These are phyloP conservation scores for Colletotrichum paranaense DNA, from an alignment of 2,329 filamentous ascomycete species.

Conservation along the genomic window DNA sequence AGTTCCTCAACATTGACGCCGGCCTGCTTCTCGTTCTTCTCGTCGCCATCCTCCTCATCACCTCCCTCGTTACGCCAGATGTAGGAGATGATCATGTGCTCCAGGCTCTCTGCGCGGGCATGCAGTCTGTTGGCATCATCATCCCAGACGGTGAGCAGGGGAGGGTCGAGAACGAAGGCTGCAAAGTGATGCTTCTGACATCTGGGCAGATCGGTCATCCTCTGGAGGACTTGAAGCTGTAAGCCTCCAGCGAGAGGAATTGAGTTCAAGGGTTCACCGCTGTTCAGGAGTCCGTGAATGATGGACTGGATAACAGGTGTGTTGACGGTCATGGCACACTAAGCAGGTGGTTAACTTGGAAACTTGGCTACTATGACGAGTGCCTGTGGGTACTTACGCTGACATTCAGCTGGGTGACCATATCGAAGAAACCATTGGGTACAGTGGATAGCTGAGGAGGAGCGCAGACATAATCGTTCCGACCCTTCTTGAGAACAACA, in stretches of 20 bases:
- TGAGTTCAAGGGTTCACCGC: constrained; percentile 53
- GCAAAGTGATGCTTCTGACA: constrained; percentile 75
- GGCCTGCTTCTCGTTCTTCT: constrained; percentile 53
- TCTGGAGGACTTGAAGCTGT: constrained; percentile 70
- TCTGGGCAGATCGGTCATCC: constrained; percentile 64
- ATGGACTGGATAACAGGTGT: constrained; percentile 73
- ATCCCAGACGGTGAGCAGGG: constrained; percentile 72
- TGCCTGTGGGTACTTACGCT: constrained; percentile 51
- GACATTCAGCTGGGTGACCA: constrained; percentile 57
- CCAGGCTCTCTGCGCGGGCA: constrained; percentile 61
- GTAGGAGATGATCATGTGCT: constrained; percentile 65
- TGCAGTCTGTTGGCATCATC: constrained; percentile 69
- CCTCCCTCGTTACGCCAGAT: constrained; percentile 59
- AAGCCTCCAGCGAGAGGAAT: constrained; percentile 69
- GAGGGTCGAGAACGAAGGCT: constrained; percentile 70
- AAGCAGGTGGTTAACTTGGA: neutral
- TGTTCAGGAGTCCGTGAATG: constrained; percentile 56
- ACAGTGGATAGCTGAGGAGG: constrained; percentile 46
- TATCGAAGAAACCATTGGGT: constrained; percentile 59
- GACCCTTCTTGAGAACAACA: constrained; percentile 63
- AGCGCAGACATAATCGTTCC: constrained; percentile 59
- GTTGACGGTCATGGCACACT: constrained; percentile 76
- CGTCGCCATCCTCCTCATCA: constrained; percentile 52
- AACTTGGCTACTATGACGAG: neutral
- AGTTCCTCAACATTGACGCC: constrained; percentile 53